phyloP scores from a whole-genome alignment of 1,284 basidiomycete species.

The Ganoderma multipileum region DNA sequence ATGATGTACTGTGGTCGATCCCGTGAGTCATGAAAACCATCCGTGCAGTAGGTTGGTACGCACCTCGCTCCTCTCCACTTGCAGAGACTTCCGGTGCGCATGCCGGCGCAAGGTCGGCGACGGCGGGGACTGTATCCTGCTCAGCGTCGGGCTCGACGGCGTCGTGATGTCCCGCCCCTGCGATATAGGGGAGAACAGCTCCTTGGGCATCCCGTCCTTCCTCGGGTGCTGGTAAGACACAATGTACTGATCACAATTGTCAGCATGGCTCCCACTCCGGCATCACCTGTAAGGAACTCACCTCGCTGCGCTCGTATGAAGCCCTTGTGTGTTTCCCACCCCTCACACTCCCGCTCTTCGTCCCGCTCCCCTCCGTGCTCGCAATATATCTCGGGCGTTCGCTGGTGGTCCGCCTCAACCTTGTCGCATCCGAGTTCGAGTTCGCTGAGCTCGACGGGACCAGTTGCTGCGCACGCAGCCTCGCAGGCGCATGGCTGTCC shows the following conservation, averaged over 20 bases:
- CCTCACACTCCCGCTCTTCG: conserved; percentile 23
- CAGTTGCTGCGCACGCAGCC: conserved; percentile 29
- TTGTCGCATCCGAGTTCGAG: conserved; percentile 18
- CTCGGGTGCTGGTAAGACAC: conserved; percentile 36
- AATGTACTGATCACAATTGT: conserved; percentile 34
- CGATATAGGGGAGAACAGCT: conserved; percentile 5
- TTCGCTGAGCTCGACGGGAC: conserved; percentile 28
- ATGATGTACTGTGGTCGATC: conserved; percentile 33
- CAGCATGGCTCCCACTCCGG: neutral
- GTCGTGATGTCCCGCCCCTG: conserved; percentile 17
- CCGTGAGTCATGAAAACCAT: neutral
- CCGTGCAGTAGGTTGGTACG: neutral
- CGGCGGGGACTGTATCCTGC: conserved; percentile 26
- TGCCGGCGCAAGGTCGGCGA: conserved; percentile 32
- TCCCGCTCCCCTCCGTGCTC: conserved; percentile 20
- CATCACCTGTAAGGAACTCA: conserved; percentile 12
- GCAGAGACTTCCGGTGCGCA: conserved; percentile 28
- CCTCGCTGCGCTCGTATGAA: conserved; percentile 42
- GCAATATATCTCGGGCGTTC: conserved; percentile 23
- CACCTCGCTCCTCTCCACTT: conserved; percentile 32
- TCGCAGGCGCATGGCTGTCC: conserved; percentile 6
- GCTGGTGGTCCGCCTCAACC: conserved; percentile 31
- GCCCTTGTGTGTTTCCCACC: conserved; percentile 25
- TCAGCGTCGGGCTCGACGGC: conserved; percentile 28
- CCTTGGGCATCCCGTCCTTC: conserved; percentile 24